Evolutionary conservation across 192 early-diverging fungal species (phyloP).

Genomic region (Coemansia sp.): DNA sequence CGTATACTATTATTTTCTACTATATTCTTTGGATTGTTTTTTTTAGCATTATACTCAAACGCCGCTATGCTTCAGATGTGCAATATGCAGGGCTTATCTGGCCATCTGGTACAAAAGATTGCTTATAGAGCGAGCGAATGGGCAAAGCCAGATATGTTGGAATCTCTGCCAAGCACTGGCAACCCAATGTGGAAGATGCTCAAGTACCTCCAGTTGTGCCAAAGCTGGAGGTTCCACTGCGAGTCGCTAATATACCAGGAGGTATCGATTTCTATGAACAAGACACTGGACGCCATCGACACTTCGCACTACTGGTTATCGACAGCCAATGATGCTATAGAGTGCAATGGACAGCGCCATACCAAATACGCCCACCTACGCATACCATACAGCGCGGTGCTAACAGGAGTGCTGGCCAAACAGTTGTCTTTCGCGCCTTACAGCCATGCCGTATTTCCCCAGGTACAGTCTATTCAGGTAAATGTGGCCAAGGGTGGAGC

Average conservation of each 20-base stretch:
- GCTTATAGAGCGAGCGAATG: conserved; percentile 16
- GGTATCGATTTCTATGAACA: conserved; percentile 6
- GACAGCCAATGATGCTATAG: background rate
- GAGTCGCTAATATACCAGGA: conserved; percentile 22
- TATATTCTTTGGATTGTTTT: background rate
- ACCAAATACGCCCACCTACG: conserved; percentile 15
- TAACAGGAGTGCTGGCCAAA: conserved; percentile 1
- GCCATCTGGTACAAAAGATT: conserved; percentile 17
- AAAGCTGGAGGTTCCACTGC: conserved; percentile 24
- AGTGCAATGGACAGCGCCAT: conserved; percentile 4
- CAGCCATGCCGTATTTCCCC: background rate
- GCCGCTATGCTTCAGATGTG: background rate
- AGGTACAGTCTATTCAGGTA: background rate
- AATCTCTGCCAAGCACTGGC: background rate
- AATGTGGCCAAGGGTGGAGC: conserved; percentile 7
- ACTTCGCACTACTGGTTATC: conserved; percentile 17
- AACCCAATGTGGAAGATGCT: conserved; percentile 33
- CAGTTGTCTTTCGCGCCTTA: background rate
- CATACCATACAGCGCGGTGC: conserved; percentile 8
- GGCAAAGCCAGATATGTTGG: conserved; percentile 2
- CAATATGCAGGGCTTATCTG: conserved; percentile 15
- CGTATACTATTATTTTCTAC: background rate
- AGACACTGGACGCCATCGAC: conserved; percentile 2
- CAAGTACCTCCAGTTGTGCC: conserved; percentile 20
- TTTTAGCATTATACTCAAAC: background rate